Conservation (phyloP, 2,329 filamentous ascomycete genomes). For the Beauveria caledonica region DNA sequence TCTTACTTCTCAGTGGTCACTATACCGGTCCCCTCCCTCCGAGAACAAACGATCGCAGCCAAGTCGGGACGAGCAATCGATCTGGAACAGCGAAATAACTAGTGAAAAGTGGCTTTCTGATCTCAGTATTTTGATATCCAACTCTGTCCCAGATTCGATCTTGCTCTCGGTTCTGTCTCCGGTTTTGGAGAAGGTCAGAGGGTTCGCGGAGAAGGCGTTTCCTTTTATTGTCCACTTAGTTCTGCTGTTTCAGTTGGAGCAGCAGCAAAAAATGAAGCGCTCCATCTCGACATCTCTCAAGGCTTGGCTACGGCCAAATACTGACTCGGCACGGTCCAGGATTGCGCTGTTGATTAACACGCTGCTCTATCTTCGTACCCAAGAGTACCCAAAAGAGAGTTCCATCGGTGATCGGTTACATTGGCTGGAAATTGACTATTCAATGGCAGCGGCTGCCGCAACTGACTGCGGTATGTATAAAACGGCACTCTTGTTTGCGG, state of each 20-base stretch:
- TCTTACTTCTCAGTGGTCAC: constrained; percentile 47
- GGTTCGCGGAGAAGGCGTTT: constrained; percentile 66
- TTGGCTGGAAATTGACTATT: constrained; percentile 82
- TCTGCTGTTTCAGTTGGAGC: constrained; percentile 58
- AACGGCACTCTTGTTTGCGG: constrained; percentile 74
- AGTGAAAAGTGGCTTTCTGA: constrained; percentile 51
- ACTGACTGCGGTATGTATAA: constrained; percentile 77
- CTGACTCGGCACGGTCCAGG: constrained; percentile 45
- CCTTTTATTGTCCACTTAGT: constrained; percentile 82
- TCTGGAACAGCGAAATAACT: constrained; percentile 33
- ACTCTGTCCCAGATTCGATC: constrained; percentile 51
- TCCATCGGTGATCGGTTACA: constrained; percentile 70
- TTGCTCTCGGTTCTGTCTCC: constrained; percentile 61
- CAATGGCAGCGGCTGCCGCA: constrained; percentile 62
- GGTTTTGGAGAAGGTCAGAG: constrained; percentile 56
- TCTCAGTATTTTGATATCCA: constrained; percentile 54
- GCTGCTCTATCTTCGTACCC: constrained; percentile 81
- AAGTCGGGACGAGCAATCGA: constrained; percentile 15
- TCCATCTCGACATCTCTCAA: constrained; percentile 58
- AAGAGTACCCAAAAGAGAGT: constrained; percentile 62
- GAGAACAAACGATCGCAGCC: constrained; percentile 25
- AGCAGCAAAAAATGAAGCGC: constrained; percentile 49
- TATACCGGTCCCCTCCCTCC: constrained; percentile 47
- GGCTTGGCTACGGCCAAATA: constrained; percentile 47
- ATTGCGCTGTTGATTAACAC: constrained; percentile 67